Base-by-base conservation (phyloP, 306 rosid species). In the Amphicarpaea edgeworthii region DNA sequence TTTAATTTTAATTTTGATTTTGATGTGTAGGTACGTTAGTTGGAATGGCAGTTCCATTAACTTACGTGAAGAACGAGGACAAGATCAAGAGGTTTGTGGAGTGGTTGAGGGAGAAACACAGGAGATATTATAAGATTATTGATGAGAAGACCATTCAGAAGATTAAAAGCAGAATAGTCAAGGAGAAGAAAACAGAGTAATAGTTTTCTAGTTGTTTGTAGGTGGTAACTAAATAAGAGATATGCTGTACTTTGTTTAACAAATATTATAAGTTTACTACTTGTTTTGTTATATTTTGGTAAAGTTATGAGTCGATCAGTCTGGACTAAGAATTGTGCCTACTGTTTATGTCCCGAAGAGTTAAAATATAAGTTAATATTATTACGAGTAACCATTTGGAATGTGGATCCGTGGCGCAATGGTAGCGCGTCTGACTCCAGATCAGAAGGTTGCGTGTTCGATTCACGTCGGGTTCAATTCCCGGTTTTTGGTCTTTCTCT, bases 351-450 rank as follows among this genome's bases (percentile, higher is more conserved):
- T 12, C 42, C 6, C 37, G 37, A 30, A 30, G 5, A 30, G 37
- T 30, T 30, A 2, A 30, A 30, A 30, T 30, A 30, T 30, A 3
- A 4, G 6, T 30, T 30, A 30, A 0, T 38, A 38, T 38, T 38
- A 7, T 6, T 38, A 38, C 42, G 10, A 38, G 42, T 38, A 1
- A 6, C 8, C 1, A 30, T 30, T 30, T 3, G 37, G 6, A 38
- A 38, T 9, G 61, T 20, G 88, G 92, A 88, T 86, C 85, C 76
- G 90, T 88, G 92, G 92, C 90, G 88, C 92, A 88, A 88, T 86
- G 90, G 90, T 88, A 86, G 92, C 90, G 88, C 90, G 90, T 88
- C 92, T 88, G 90, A 88, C 90, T 88, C 92, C 92, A 88, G 90
- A 86, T 86, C 90, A 86, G 88, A 86, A 86, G 92, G 90, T 88